Conservation (phyloP, 1,284 basidiomycete genomes). For the Ustilago hordei region DNA sequence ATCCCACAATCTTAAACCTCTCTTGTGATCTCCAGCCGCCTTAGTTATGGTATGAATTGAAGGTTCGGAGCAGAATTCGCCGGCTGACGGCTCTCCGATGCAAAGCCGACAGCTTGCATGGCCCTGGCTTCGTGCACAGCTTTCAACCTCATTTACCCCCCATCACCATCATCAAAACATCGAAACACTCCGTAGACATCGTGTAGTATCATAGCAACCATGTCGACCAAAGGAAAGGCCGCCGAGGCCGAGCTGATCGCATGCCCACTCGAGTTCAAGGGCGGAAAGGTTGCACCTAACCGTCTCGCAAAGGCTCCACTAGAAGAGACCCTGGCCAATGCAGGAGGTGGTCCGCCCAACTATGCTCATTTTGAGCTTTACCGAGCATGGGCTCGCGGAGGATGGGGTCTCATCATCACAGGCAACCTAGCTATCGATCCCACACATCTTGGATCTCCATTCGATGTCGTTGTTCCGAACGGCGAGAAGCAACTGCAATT, state of each 20-base stretch:
- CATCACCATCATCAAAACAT: constrained; percentile 8
- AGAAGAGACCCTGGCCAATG: constrained; percentile 61
- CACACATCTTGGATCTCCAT: constrained; percentile 81
- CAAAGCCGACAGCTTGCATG: not conserved
- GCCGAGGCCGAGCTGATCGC: constrained; percentile 67
- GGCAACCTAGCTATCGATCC: constrained; percentile 84
- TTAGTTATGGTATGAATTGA: too few relatives aligned
- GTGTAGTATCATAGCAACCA: not conserved
- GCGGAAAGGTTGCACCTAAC: constrained; percentile 72
- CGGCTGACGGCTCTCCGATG: not conserved
- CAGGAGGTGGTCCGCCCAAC: constrained; percentile 61
- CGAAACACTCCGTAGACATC: not conserved
- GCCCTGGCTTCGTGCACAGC: not conserved
- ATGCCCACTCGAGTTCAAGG: constrained; percentile 74
- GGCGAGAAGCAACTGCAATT: constrained; percentile 65
- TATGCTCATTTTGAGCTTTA: constrained; percentile 78
- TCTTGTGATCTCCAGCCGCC: too few relatives aligned
- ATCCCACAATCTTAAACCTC: too few relatives aligned
- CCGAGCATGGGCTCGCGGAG: constrained; percentile 79
- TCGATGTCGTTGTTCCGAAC: constrained; percentile 79
- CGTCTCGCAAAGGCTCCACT: constrained; percentile 72
- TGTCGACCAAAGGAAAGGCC: constrained; percentile 17
- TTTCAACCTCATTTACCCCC: not conserved
- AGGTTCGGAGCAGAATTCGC: not conserved
- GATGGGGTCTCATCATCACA: constrained; percentile 90